Evolutionary conservation across 1,139 yeast genomes (phyloP).

Genomic region (Nakaseomyces kungkrabaensis): DNA sequence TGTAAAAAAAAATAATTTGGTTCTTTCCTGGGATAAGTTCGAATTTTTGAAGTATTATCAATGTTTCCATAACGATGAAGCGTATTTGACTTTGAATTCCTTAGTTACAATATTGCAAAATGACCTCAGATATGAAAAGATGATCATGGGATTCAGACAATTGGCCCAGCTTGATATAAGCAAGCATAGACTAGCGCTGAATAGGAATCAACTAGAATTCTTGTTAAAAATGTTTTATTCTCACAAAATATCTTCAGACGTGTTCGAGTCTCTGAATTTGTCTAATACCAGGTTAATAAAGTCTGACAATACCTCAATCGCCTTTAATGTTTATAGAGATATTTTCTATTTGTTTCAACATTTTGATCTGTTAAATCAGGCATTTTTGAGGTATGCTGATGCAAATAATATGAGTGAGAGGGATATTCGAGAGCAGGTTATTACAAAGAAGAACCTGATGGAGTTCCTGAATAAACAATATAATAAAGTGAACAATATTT

Average conservation of each 20-base stretch:
- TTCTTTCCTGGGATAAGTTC: constrained; percentile 31
- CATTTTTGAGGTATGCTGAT: constrained; percentile 29
- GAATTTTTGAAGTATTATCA: constrained; percentile 24
- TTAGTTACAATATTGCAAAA: constrained; percentile 31
- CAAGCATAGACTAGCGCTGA: constrained; percentile 24
- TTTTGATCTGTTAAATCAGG: constrained; percentile 33
- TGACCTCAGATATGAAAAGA: constrained; percentile 30
- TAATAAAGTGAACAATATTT: constrained; percentile 32
- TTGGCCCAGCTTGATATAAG: constrained; percentile 22
- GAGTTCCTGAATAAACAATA: constrained; percentile 29
- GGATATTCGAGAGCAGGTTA: constrained; percentile 22
- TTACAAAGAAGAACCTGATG: constrained; percentile 32
- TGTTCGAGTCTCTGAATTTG: constrained; percentile 29
- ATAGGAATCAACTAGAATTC: constrained; percentile 29
- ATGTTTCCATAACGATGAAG: constrained; percentile 16
- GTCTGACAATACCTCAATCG: constrained; percentile 27
- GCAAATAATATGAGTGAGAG: constrained; percentile 22
- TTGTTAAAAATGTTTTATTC: constrained; percentile 29
- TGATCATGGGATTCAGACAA: constrained; percentile 24
- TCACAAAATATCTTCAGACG: constrained; percentile 31
- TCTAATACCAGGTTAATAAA: constrained; percentile 23
- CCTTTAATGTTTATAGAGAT: constrained; percentile 32
- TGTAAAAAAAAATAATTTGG: constrained; percentile 18
- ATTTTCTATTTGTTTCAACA: constrained; percentile 31
- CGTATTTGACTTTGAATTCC: constrained; percentile 27